These are phyloP conservation scores for Kwoniella bestiolae DNA, from an alignment of 768 basidiomycete genomes.

Conservation along the genomic window DNA sequence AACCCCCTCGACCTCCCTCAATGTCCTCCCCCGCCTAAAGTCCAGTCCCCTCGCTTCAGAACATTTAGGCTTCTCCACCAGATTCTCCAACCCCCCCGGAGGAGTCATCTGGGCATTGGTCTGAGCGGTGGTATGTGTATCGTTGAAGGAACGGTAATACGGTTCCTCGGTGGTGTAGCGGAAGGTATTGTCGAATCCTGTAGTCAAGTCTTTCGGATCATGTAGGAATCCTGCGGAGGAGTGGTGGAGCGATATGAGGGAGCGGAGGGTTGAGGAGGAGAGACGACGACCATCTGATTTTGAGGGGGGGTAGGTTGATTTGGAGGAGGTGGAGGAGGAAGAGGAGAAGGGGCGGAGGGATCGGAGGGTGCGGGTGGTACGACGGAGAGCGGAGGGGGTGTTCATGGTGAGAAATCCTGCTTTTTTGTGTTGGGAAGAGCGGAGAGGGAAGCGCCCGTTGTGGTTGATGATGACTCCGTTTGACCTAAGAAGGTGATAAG, in stretches of 20 bases:
- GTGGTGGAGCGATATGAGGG: conserved; percentile 51
- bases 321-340: conserved; percentile 8
- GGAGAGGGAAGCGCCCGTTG: not conserved
- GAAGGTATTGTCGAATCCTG: conserved; percentile 42
- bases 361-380: not conserved
- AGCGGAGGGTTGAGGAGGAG: conserved; percentile 32
- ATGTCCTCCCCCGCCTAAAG: not conserved
- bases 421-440: not conserved
- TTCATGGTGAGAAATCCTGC: conserved; percentile 16
- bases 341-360: not conserved
- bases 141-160: conserved; percentile 8
- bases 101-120: conserved; percentile 12
- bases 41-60: conserved; percentile 11
- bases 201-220: conserved; percentile 22
- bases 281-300: conserved; percentile 28
- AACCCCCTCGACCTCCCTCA: not conserved
- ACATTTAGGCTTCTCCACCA: conserved; percentile 3
- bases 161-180: conserved; percentile 18
- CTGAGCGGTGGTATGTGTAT: conserved; percentile 11
- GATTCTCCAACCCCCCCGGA: conserved; percentile 25
- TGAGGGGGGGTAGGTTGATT: conserved; percentile 23
- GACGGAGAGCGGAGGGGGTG: conserved; percentile 13
- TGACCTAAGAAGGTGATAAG: no score
- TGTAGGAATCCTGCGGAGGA: conserved; percentile 48
- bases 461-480: no score